Evolutionary conservation across 352 stramenopile species (phyloP).

Genomic region (Aphanomyces cochlioides): DNA sequence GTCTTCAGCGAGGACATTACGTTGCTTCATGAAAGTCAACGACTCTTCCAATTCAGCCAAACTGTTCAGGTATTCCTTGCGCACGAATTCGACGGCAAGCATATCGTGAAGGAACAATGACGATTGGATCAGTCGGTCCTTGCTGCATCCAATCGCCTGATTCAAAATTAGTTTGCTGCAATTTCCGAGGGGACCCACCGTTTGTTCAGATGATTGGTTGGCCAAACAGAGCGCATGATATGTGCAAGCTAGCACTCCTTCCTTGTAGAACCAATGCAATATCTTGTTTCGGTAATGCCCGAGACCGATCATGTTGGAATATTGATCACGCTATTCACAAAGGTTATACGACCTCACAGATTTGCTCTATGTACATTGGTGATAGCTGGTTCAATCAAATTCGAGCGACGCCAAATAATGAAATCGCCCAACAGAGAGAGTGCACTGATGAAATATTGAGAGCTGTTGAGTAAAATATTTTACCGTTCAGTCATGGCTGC

Average conservation of each 20-base stretch:
- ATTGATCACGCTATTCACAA: constrained; percentile 59
- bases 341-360: constrained; percentile 19
- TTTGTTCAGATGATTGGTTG: constrained; percentile 25
- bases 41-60: constrained; percentile 41
- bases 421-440: constrained; percentile 66
- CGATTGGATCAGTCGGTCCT: constrained; percentile 49
- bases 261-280: constrained; percentile 79
- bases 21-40: constrained; percentile 35
- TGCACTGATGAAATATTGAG: constrained; percentile 32
- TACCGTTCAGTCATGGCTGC: constrained; percentile 57
- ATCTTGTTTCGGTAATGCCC: constrained; percentile 87
- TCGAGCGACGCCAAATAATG: constrained; percentile 63
- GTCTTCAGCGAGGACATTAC: neutral
- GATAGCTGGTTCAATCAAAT: constrained; percentile 76
- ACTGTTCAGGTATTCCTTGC: constrained; percentile 55
- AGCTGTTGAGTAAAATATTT: constrained; percentile 10
- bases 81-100: constrained; percentile 76
- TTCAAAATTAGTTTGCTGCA: constrained; percentile 2
- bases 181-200: neutral
- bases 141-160: constrained; percentile 39
- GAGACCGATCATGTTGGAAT: constrained; percentile 81
- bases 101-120: constrained; percentile 73
- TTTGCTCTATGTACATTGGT: constrained; percentile 44
- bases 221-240: constrained; percentile 55
- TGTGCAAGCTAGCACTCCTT: constrained; percentile 72